Conservation (phyloP, 2,329 filamentous ascomycete species). For the Teratosphaeria gauchensis region DNA sequence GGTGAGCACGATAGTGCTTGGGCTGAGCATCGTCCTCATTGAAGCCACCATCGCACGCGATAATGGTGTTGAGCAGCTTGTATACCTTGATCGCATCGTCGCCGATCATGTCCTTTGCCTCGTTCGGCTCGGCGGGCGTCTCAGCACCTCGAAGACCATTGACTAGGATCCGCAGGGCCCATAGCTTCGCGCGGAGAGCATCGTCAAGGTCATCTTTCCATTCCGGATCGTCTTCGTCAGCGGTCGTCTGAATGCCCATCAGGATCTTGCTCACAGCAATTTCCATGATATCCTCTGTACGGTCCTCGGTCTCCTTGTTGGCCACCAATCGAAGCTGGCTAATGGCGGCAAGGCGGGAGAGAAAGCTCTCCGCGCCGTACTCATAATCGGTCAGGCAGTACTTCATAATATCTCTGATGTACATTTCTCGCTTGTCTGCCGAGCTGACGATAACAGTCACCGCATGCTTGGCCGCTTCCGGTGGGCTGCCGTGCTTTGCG, state of each 20-base stretch:
- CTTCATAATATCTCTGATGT: conserved; percentile 71
- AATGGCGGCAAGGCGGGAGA: conserved; percentile 61
- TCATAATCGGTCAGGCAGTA: conserved; percentile 65
- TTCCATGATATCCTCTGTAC: conserved; percentile 66
- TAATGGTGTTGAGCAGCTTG: conserved; percentile 66
- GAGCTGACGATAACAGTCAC: conserved; percentile 79
- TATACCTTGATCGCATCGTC: conserved; percentile 58
- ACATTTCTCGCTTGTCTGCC: conserved; percentile 69
- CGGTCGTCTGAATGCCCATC: conserved; percentile 49
- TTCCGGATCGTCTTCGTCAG: conserved; percentile 36
- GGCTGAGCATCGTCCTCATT: conserved; percentile 67
- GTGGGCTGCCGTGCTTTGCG: conserved; percentile 69
- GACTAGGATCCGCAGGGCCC: conserved; percentile 75
- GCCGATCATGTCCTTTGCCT: conserved; percentile 34
- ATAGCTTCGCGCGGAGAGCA: conserved; percentile 72
- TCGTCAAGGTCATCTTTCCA: conserved; percentile 58
- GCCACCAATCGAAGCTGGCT: conserved; percentile 68
- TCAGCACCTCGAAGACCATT: conserved; percentile 64
- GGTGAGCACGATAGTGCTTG: conserved; percentile 64
- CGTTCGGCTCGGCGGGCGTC: conserved; percentile 9
- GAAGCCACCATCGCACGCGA: conserved; percentile 69
- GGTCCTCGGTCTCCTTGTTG: conserved; percentile 57
- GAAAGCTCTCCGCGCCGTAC: conserved; percentile 63
- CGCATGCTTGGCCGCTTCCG: conserved; percentile 83
- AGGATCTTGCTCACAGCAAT: conserved; percentile 68